Conservation (phyloP, 2,329 filamentous ascomycete species). For the Fusarium drepaniforme region DNA sequence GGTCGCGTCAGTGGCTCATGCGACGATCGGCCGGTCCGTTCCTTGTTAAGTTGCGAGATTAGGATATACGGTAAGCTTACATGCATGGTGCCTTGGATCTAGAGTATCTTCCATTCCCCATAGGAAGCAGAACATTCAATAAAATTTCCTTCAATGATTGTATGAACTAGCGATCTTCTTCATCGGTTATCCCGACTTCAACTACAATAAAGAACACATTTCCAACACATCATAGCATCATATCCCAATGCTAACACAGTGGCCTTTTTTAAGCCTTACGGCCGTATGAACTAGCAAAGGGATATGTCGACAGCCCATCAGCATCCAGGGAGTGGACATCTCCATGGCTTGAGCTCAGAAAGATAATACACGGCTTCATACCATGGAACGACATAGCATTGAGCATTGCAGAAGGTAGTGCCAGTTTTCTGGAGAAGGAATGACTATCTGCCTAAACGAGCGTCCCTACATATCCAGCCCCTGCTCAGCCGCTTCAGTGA, state of each 20-base stretch:
- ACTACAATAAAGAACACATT: no score
- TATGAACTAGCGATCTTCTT: background rate
- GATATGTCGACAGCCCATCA: background rate
- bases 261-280: no score
- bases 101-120: background rate
- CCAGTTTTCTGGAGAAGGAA: background rate
- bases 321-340: background rate
- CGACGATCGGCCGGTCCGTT: background rate
- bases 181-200: no score
- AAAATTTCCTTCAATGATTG: background rate
- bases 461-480: background rate
- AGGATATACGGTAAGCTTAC: background rate
- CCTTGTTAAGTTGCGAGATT: background rate
- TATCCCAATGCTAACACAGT: no score
- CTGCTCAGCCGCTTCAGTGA: background rate
- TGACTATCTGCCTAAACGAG: background rate
- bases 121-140: background rate
- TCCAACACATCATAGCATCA: no score
- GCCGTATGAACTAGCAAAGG: background rate
- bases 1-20: background rate
- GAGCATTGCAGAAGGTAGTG: background rate
- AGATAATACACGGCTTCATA: background rate
- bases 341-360: background rate
- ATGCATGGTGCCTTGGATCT: background rate
- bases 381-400: background rate